Conservation (phyloP, 2,329 filamentous ascomycete genomes). For the Dothiorella sarmentorum region DNA sequence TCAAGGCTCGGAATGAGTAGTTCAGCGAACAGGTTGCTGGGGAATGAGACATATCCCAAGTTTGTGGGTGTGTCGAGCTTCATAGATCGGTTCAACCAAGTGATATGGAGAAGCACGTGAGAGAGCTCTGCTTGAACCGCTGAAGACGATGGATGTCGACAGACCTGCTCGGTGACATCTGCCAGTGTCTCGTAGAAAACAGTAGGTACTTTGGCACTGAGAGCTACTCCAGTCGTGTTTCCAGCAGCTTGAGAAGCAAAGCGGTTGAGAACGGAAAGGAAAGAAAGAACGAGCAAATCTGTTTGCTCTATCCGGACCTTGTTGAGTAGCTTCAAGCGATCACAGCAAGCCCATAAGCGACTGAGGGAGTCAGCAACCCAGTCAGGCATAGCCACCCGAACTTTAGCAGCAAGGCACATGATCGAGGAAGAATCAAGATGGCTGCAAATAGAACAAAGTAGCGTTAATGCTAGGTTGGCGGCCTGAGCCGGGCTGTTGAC, state of each 20-base stretch:
- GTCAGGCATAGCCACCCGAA: not conserved
- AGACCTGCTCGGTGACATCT: not conserved
- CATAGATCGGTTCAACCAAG: not conserved
- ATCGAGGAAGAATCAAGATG: not conserved
- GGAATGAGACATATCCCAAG: not conserved
- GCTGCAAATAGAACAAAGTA: not conserved
- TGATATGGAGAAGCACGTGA: not conserved
- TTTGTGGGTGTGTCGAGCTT: not conserved
- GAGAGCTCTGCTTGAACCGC: not conserved
- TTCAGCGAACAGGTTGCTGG: not conserved
- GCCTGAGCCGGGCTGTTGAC: constrained; percentile 27
- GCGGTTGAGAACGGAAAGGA: not conserved
- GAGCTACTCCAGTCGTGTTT: not conserved
- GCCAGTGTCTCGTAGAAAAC: constrained; percentile 1
- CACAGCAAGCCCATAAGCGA: not conserved
- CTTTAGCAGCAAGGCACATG: not conserved
- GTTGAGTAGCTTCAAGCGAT: not conserved
- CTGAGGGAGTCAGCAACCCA: not conserved
- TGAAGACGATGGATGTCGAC: not conserved
- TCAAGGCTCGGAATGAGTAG: constrained; percentile 15
- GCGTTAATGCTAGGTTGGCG: constrained; percentile 26
- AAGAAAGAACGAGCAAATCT: not conserved
- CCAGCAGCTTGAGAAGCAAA: not conserved
- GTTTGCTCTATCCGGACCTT: not conserved
- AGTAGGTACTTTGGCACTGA: not conserved